Conservation (phyloP, 2,329 filamentous ascomycete species). For the Fusarium incarnatum region DNA sequence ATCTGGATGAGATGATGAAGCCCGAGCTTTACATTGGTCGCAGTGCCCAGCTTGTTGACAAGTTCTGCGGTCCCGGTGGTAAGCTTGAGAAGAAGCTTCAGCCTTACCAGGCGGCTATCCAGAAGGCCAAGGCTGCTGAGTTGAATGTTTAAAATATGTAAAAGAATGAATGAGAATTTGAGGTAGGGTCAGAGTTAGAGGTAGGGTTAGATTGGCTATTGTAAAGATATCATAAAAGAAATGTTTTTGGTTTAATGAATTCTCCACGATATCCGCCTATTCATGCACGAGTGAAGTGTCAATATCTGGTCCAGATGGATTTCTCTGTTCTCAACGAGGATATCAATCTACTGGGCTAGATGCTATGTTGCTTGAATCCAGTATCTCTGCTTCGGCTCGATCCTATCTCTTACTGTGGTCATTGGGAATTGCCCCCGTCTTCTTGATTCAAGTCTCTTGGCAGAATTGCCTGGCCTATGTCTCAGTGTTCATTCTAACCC, state of each 20-base stretch:
- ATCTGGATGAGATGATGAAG: slow-evolving; percentile 35
- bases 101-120: slow-evolving; percentile 25
- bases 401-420: no score
- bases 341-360: no score
- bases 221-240: not conserved
- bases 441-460: no score
- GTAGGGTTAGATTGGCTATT: not conserved
- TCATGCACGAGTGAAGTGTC: no score
- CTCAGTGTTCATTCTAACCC: no score
- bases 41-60: slow-evolving; percentile 27
- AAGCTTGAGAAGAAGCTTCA: slow-evolving; percentile 31
- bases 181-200: not conserved
- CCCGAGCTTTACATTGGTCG: slow-evolving; percentile 33
- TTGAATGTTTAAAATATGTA: slow-evolving; percentile 14
- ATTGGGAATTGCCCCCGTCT: no score
- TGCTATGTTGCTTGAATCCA: no score
- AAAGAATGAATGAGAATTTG: not conserved
- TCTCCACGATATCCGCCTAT: no score
- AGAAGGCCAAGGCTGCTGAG: slow-evolving; percentile 26
- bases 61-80: slow-evolving; percentile 23
- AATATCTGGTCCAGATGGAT: no score
- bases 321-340: no score
- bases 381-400: no score
- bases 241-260: not conserved
- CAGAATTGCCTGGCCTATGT: no score